Conservation (phyloP, 2,329 filamentous ascomycete species). For the Atkinsonella hypoxylon region DNA sequence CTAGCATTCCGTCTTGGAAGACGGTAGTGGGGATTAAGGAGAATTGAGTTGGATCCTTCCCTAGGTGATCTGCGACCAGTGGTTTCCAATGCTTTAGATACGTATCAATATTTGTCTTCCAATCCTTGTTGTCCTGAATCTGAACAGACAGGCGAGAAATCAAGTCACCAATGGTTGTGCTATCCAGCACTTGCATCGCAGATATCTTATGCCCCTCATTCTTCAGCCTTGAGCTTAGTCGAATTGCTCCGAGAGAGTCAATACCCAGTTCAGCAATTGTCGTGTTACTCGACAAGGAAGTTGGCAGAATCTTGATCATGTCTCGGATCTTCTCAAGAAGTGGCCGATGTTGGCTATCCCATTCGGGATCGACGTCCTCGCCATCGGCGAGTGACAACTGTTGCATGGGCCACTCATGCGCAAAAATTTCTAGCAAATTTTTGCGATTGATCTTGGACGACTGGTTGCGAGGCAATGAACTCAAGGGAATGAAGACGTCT, state of each 20-base stretch:
- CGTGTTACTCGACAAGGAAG: background rate
- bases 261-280: background rate
- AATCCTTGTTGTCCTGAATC: background rate
- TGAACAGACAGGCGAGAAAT: background rate
- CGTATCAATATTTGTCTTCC: background rate
- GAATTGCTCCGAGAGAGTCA: background rate
- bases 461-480: background rate
- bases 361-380: background rate
- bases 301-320: background rate
- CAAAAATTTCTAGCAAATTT: background rate
- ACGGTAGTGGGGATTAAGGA: background rate
- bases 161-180: background rate
- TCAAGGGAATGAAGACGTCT: background rate
- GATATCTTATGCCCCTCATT: background rate
- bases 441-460: background rate
- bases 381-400: background rate
- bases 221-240: background rate
- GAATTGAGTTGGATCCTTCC: background rate
- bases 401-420: background rate
- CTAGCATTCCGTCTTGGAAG: background rate
- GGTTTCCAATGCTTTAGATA: background rate
- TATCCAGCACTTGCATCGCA: background rate
- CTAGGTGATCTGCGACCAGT: background rate
- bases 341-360: background rate
- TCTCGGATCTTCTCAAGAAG: background rate